Conservation (phyloP, 2,329 filamentous ascomycete genomes). For the Fusarium liriodendri region DNA sequence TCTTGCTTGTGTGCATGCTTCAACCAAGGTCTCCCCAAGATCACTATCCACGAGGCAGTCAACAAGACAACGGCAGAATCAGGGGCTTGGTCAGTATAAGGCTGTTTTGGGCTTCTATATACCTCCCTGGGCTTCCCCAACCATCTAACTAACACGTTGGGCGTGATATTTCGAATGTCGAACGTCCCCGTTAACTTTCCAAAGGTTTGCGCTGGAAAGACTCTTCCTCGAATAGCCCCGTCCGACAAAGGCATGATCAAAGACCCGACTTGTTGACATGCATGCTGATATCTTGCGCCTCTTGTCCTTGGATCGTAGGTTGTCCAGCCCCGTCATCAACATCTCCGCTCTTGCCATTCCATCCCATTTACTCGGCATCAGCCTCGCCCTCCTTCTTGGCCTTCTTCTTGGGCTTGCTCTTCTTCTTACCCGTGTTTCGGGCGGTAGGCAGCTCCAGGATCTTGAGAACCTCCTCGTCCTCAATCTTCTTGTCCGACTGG, state of each 20-base stretch:
- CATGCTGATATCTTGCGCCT: constrained; percentile 27
- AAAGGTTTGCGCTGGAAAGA: constrained; percentile 20
- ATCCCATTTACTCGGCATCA: constrained; percentile 39
- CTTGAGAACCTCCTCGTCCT: constrained; percentile 93
- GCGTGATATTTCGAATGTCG: constrained; percentile 28
- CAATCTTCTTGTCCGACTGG: constrained; percentile 98
- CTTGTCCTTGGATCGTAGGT: constrained; percentile 20
- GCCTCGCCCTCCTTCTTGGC: constrained; percentile 61
- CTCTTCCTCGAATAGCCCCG: constrained; percentile 22
- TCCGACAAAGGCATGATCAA: constrained; percentile 25
- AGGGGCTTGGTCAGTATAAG: constrained; percentile 38
- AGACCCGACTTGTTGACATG: constrained; percentile 31
- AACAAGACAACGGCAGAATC: constrained; percentile 6
- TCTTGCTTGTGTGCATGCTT: neutral
- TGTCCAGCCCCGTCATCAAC: constrained; percentile 28
- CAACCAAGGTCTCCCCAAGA: neutral
- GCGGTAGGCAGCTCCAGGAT: constrained; percentile 90
- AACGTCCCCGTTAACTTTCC: constrained; percentile 30
- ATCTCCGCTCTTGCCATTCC: constrained; percentile 17
- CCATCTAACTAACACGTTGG: constrained; percentile 32
- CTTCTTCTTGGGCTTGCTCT: constrained; percentile 87
- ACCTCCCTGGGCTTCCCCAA: constrained; percentile 33
- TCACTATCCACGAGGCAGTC: neutral
- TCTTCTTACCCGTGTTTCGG: constrained; percentile 91
- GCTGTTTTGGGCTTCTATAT: constrained; percentile 41